Percentiles rank a stretch among this genome's conserved stretches.
Conservation (phyloP, 2,329 filamentous ascomycete genomes). For the Colletotrichum tropicale region DNA sequence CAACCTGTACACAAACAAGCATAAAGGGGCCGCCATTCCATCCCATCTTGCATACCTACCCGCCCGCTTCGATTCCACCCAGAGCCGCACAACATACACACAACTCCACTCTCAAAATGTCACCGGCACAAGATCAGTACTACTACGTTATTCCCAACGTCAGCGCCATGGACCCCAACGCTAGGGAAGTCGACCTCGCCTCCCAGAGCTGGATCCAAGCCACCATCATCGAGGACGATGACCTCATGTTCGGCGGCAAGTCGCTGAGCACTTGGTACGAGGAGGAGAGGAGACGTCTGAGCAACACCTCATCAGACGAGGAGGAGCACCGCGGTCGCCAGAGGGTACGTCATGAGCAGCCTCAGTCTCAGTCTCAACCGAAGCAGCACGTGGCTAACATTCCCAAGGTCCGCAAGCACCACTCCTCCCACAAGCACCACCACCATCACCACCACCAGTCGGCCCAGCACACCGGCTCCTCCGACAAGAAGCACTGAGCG, state of each 20-base stretch:
- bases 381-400: not conserved
- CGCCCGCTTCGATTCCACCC: not conserved
- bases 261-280: slow-evolving; percentile 64
- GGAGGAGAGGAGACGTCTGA: slow-evolving; percentile 55
- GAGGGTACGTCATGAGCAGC: slow-evolving; percentile 30
- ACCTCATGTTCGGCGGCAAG: slow-evolving; percentile 66
- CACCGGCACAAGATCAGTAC: slow-evolving; percentile 17
- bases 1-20: not conserved
- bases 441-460: slow-evolving; percentile 13
- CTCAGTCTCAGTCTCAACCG: not conserved
- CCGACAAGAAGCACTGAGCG: slow-evolving; percentile 20
- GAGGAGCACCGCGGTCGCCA: slow-evolving; percentile 43
- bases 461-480: slow-evolving; percentile 6
- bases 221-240: slow-evolving; percentile 65
- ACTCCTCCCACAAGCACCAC: slow-evolving; percentile 18
- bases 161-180: slow-evolving; percentile 34
- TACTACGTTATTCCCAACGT: slow-evolving; percentile 37
- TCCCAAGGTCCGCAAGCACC: slow-evolving; percentile 18
- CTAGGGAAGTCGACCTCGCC: slow-evolving; percentile 36
- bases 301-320: slow-evolving; percentile 41
- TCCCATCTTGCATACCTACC: not conserved
- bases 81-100: not conserved
- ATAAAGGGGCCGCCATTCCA: slow-evolving; percentile 12
- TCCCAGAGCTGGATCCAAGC: slow-evolving; percentile 54
- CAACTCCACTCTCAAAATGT: slow-evolving; percentile 7